Base-by-base conservation (phyloP, 2,329 filamentous ascomycete genomes). In the Scytalidium sp. region DNA sequence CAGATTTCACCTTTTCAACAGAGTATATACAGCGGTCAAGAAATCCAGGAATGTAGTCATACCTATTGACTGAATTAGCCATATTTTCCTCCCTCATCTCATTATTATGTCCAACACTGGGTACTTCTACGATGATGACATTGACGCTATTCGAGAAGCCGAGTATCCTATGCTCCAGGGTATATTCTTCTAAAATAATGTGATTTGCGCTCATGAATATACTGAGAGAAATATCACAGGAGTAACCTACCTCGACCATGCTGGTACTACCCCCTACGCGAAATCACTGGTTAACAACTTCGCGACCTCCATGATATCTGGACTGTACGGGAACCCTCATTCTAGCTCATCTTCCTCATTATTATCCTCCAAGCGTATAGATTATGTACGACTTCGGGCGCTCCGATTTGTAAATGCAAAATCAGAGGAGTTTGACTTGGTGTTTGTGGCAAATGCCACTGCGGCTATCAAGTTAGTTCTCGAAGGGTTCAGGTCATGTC, bases 401-500 rank as follows among this genome's bases (percentile, higher is more conserved):
- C 72, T 96, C 29, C 74, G 74, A 2, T 88, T 93, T 60, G 90
- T 96, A 69, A 83, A 85, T 40, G 90, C 90, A 3, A 83, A 90
- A 55, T 87, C 90, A 2, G 76, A 82, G 7, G 75, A 88, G 2
- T 96, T 92, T 58, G 90, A 96, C 59, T 71, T 96, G 3, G 80
- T 96, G 1, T 96, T 96, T 64, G 89, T 93, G 22, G 83, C 90
- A 25, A 97, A 96, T 65, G 88, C 92, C 19, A 96, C 91, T 0
- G 89, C 90, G 1, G 90, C 84, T 2, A 84, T 95, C 60, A 96
- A 96, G 67, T 70, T 96, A 6, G 86, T 94, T 2, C 76, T 81
- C 32, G 92, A 97, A 50, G 83, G 84, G 2, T 78, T 96, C 60
- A 76, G 87, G 19, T 8, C 17, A 39, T 17, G 15, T 10, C 2